Base-by-base conservation (phyloP, 371 early-diverging fungal species). In the Mortierella sp. region DNA sequence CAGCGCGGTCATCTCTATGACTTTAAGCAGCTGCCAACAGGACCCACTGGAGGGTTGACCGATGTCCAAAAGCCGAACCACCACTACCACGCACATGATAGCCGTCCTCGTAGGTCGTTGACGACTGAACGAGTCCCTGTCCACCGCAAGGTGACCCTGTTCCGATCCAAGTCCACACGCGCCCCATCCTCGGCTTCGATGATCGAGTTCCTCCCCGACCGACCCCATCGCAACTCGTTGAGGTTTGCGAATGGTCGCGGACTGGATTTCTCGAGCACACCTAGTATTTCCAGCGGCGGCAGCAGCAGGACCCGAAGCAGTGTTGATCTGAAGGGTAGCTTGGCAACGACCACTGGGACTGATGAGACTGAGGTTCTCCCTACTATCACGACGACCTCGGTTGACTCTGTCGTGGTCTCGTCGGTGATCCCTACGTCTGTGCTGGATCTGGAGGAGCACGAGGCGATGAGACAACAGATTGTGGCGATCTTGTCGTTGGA, bases 221-320 rank as follows among this genome's bases (percentile, higher is more conserved):
- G 71, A 0, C 44, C n/a, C 64, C 63, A 43, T 29, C 73, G 66
- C 26, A 64, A 65, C 31, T 73, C 79, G 37, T 34, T 70, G 55
- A 37, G 79, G 16, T 70, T 76, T n/a, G 76, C 76, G 39, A 70
- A 76, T 31, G 76, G 76, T 47, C 70, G 71, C 29, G 66, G 76
- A 0, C 19, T 70, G 19, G 71, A 76, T 47, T 70, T 65, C 41
- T 70, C 58, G 40, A 58, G 52, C 44, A 45, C 61, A 29, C 29
- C 47, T 22, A 53, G 29, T 16, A 44, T 41, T 24, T 16, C 58
- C 19, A 55, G 16, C 10, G 67, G 34, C 19, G 22, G 52, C 14
- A 48, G 47, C 68, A 48, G 41, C 31, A 45, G 65, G 7, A 24
- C 0, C 44, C 44, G 41, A 11, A 44, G 66, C 22, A 66, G 22